Conservation (phyloP, 371 early-diverging fungal genomes). For the Parasitella parasitica region DNA sequence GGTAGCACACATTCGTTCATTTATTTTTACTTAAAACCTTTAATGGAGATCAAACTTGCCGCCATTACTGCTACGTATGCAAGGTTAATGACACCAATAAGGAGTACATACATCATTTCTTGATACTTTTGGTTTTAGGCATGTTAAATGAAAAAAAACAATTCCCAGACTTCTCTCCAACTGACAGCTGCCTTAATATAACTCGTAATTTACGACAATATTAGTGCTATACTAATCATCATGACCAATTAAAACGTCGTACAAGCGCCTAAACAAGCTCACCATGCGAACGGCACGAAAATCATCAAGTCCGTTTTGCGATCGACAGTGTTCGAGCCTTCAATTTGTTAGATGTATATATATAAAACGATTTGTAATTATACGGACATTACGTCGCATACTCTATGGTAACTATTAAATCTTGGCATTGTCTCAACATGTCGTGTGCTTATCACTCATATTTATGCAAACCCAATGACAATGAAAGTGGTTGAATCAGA, state of each 20-base stretch:
- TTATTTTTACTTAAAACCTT: not conserved
- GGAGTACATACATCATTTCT: not conserved
- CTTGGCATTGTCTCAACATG: too few species aligned
- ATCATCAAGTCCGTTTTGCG: not conserved
- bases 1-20: not conserved
- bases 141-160: too few species aligned
- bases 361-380: too few species aligned
- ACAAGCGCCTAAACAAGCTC: not conserved
- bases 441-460: too few species aligned
- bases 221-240: not conserved
- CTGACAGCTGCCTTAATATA: not conserved
- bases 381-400: too few species aligned
- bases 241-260: not conserved
- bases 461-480: too few species aligned
- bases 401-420: not conserved
- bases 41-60: not conserved
- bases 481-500: too few species aligned
- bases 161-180: not conserved
- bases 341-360: not conserved
- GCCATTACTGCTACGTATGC: not conserved
- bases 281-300: not conserved
- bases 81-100: too few species aligned
- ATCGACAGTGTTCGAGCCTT: not conserved
- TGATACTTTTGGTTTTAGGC: too few species aligned
- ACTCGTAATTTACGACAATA: too few species aligned